Conservation (phyloP, 345 rosid genomes). For the Eutrema japonicum region DNA sequence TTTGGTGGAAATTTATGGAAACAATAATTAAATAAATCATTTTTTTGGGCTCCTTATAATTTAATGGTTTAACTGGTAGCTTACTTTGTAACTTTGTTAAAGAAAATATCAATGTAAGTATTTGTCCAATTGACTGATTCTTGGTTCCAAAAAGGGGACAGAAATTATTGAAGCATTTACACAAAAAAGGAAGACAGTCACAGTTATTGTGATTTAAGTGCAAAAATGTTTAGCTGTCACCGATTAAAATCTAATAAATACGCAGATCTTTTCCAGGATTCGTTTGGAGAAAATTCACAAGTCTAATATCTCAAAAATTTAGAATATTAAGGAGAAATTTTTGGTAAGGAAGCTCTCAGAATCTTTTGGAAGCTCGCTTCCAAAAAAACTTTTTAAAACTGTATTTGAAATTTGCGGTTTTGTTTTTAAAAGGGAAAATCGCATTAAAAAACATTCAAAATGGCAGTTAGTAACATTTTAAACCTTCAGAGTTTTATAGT, state of each 20-base stretch:
- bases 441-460: too few species aligned
- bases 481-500: too few species aligned
- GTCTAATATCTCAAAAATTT: background rate
- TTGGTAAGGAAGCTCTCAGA: background rate
- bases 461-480: too few species aligned
- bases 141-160: conserved; percentile 35
- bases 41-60: conserved; percentile 27
- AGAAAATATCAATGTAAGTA: background rate
- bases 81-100: conserved; percentile 21
- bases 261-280: background rate
- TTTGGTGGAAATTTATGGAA: background rate
- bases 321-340: background rate
- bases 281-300: background rate
- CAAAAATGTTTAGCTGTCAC: conserved; percentile 38
- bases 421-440: too few species aligned
- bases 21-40: background rate
- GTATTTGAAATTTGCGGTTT: too few species aligned
- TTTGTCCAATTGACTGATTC: conserved; percentile 36
- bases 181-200: conserved; percentile 30
- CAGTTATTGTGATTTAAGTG: conserved; percentile 37
- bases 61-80: conserved; percentile 19
- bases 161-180: conserved; percentile 40
- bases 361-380: too few species aligned
- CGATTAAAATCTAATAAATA: conserved; percentile 22
- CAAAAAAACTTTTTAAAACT: too few species aligned